Base-by-base conservation (phyloP, 495 filamentous ascomycete species). In the Neurospora intermedia region DNA sequence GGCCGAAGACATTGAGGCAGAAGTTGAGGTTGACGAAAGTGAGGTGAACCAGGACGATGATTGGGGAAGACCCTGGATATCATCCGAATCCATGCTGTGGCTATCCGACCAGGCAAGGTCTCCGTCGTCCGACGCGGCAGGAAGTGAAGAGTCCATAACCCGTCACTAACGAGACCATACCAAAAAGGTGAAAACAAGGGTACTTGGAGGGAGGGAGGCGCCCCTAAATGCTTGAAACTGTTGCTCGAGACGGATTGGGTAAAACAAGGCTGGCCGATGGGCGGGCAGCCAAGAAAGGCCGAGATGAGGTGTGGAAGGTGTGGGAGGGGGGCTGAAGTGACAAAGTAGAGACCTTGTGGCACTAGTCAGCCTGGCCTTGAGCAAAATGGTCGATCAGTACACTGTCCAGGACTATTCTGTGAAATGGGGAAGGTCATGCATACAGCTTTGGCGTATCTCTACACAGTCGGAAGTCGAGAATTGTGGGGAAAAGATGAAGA, bases 1-100 rank as follows among this genome's bases (percentile, higher is more conserved):
- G 69, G 73, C 70, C 5, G 79, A 77, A 13, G 76, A 75, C 35
- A 69, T 45, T 3, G 77, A 74, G 38, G 75, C 66, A 2, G 79
- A 77, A 31, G 76, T 69, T 27, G 75, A 73, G 48, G 66, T 73
- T 31, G 71, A 35, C 59, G 82, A 76, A 46, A 80, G 69, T 7
- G 82, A 78, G 69, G 79, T 76, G 39, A 80, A 46, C 83, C 82
- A 85, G 70, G 82, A 77, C 42, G 83, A 78, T 42, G 76, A 78
- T 13, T 77, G 74, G 41, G 82, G 78, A 46, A 83, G 75, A 70
- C 73, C 78, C 35, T 79, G 82, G 54, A 73, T 78, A 69, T 82
- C 84, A 75, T 83, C 82, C 43, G 84, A 82, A 72, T 82, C 79
- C 76, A 83, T 81, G 74, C 82, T 84, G 76, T 78, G 80, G 77